Evolutionary conservation across 805 yeast species (phyloP).

Genomic region (Metschnikowia noctiluminum): DNA sequence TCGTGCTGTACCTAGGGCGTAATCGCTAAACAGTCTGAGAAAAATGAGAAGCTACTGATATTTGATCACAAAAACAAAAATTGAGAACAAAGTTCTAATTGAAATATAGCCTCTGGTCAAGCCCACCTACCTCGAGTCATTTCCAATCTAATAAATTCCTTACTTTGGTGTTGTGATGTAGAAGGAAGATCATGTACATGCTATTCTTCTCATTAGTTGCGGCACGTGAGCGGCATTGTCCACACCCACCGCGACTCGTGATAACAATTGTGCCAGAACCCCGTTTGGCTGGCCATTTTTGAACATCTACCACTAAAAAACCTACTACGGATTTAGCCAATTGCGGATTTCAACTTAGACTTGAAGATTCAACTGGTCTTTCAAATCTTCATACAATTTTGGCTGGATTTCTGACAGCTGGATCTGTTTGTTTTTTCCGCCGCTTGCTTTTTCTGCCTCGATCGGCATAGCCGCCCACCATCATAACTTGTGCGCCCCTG

Average conservation of each 20-base stretch:
- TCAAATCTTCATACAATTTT: background rate
- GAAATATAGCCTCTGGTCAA: no score
- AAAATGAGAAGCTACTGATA: no score
- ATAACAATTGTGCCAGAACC: conserved; percentile 8
- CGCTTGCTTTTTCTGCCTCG: conserved; percentile 1
- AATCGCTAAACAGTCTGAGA: no score
- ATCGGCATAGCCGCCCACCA: conserved; percentile 1
- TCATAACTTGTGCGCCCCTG: background rate
- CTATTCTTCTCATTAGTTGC: conserved; percentile 2
- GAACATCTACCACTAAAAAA: background rate
- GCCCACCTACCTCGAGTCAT: no score
- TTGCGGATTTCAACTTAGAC: background rate
- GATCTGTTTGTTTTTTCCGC: background rate
- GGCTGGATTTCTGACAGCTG: background rate
- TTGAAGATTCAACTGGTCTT: background rate
- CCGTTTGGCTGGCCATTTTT: background rate
- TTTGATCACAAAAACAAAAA: no score
- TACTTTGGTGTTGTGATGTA: no score
- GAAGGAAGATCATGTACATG: background rate
- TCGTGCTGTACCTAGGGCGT: no score
- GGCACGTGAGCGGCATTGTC: conserved; percentile 11
- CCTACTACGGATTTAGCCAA: background rate
- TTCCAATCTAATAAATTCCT: no score
- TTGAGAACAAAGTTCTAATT: no score
- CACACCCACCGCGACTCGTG: conserved; percentile 10